phyloP scores from a whole-genome alignment of 768 basidiomycete species.

The Lepiota venenata region DNA sequence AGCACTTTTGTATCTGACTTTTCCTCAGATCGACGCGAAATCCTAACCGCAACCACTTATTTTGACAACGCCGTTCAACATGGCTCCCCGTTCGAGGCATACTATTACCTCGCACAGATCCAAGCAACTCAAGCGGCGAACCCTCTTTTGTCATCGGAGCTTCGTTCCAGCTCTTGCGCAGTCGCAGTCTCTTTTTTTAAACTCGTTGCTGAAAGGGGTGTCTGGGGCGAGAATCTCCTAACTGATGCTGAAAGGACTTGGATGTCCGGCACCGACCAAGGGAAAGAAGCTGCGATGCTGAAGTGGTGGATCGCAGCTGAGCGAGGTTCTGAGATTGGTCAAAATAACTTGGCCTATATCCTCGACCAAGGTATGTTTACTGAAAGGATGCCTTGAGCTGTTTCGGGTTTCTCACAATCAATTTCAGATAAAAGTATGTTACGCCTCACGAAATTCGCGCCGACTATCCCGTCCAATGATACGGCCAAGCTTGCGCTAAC shows the following conservation, averaged over 20 bases:
- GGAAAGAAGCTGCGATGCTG: slow-evolving; percentile 81
- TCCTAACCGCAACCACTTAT: slow-evolving; percentile 59
- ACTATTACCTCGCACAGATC: slow-evolving; percentile 88
- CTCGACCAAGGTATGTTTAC: slow-evolving; percentile 77
- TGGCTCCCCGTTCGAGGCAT: slow-evolving; percentile 93
- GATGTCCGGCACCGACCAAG: slow-evolving; percentile 65
- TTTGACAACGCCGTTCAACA: slow-evolving; percentile 84
- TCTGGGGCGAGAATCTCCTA: slow-evolving; percentile 80
- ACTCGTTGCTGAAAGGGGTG: slow-evolving; percentile 85
- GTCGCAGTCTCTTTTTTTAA: slow-evolving; percentile 94
- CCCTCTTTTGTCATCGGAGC: slow-evolving; percentile 37
- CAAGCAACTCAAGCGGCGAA: slow-evolving; percentile 57
- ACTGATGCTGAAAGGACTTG: slow-evolving; percentile 78
- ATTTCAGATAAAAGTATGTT: slow-evolving; percentile 64
- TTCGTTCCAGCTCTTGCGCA: slow-evolving; percentile 75
- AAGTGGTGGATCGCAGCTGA: slow-evolving; percentile 97
- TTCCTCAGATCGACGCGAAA: slow-evolving; percentile 64
- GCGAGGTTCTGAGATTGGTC: slow-evolving; percentile 86
- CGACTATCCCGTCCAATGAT: slow-evolving; percentile 72
- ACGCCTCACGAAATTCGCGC: slow-evolving; percentile 64
- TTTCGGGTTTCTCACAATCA: background rate
- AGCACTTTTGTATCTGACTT: slow-evolving; percentile 9
- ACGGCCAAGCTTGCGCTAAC: slow-evolving; percentile 82
- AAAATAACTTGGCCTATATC: slow-evolving; percentile 92
- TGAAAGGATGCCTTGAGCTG: background rate